A percentile compares a stretch with the other conserved stretches of the same genome.
phyloP scores from a whole-genome alignment of 306 rosid genomes.

The Dalbergia cochinchinensis region DNA sequence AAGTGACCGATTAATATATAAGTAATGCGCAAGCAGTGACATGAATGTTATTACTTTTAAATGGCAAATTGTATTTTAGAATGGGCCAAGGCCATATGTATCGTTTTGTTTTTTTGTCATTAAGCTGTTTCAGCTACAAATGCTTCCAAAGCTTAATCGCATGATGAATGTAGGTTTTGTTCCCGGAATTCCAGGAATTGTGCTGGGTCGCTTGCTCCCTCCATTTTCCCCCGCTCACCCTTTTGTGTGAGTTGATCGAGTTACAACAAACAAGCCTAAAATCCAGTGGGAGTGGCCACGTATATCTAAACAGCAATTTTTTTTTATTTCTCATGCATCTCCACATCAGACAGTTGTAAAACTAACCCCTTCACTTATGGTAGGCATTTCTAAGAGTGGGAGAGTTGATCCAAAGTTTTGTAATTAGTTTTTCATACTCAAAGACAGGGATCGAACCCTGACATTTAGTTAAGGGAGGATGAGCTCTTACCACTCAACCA shows the following conservation, averaged over 20 bases:
- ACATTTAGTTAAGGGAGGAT: too few relatives aligned
- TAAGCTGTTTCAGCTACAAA: slow-evolving; percentile 25
- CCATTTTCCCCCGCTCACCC: too few relatives aligned
- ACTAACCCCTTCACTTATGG: too few relatives aligned
- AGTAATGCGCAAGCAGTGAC: slow-evolving; percentile 1
- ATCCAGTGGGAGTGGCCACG: neutral
- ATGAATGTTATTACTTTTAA: neutral
- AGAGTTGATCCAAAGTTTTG: too few relatives aligned
- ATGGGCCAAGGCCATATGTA: neutral
- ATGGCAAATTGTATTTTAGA: slow-evolving; percentile 8
- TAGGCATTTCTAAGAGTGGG: too few relatives aligned
- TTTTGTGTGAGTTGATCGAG: neutral
- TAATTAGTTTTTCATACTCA: too few relatives aligned
- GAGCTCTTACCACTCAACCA: too few relatives aligned
- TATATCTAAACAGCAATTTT: neutral
- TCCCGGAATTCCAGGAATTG: slow-evolving; percentile 35
- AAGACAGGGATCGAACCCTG: too few relatives aligned
- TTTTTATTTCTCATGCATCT: too few relatives aligned
- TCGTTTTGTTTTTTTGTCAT: slow-evolving; percentile 9
- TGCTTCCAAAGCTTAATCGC: slow-evolving; percentile 23
- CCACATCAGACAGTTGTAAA: too few relatives aligned
- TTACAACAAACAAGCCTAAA: neutral
- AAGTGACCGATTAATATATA: neutral
- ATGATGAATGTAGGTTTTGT: slow-evolving; percentile 6
- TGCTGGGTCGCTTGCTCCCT: slow-evolving; percentile 5